These are phyloP conservation scores for Podaxis sp. DNA, from an alignment of 768 basidiomycete genomes.

Conservation along the genomic window DNA sequence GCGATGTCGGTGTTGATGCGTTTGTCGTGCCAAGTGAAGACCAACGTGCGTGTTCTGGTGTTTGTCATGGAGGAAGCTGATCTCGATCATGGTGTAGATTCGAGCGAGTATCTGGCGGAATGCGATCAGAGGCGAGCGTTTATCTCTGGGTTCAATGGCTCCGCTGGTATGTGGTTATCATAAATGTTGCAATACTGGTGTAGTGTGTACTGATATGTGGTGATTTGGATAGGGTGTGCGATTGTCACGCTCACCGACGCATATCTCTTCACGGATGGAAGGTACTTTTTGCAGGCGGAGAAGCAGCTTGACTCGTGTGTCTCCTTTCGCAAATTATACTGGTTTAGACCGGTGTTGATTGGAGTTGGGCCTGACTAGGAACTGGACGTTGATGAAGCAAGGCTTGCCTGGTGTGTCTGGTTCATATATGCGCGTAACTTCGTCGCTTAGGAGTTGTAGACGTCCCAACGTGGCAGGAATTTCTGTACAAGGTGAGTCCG, in stretches of 20 bases:
- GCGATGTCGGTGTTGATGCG: slow-evolving; percentile 49
- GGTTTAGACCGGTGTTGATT: not conserved
- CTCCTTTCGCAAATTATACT: not conserved
- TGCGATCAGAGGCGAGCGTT: slow-evolving; percentile 83
- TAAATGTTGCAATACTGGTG: not conserved
- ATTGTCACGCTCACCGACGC: slow-evolving; percentile 69
- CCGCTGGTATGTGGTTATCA: slow-evolving; percentile 58
- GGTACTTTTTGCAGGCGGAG: slow-evolving; percentile 91
- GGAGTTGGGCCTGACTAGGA: slow-evolving; percentile 34
- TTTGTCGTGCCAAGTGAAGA: slow-evolving; percentile 90
- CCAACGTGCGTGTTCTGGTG: slow-evolving; percentile 58
- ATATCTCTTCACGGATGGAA: slow-evolving; percentile 89
- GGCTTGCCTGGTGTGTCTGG: slow-evolving; percentile 64
- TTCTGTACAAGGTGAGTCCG: slow-evolving; percentile 57
- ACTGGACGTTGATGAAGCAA: slow-evolving; percentile 93
- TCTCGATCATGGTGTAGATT: slow-evolving; percentile 43
- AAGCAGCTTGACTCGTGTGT: slow-evolving; percentile 81
- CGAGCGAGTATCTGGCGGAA: slow-evolving; percentile 82
- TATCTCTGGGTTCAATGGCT: slow-evolving; percentile 93
- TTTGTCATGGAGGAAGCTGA: not conserved
- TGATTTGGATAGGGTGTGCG: slow-evolving; percentile 54
- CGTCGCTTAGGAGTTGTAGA: slow-evolving; percentile 35
- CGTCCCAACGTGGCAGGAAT: slow-evolving; percentile 89
- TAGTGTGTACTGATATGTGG: slow-evolving; percentile 8
- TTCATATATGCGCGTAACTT: not conserved